Evolutionary conservation across 305 asterid genomes (phyloP).

Genomic region (Rubia occidens): DNA sequence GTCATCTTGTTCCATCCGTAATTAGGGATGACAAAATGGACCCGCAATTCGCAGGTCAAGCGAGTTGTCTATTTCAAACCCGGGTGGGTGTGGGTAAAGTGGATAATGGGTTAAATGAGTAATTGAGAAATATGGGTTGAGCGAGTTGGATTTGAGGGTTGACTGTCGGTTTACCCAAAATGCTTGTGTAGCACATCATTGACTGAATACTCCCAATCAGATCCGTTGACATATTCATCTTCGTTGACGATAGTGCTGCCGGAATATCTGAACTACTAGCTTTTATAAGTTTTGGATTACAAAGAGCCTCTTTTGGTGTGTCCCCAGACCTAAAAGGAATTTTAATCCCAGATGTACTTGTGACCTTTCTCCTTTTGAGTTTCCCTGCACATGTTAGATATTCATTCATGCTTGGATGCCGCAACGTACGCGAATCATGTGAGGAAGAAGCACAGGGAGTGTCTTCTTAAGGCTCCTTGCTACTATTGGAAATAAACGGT

Average conservation of each 20-base stretch:
- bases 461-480: background rate
- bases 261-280: constrained; percentile 14
- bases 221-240: constrained; percentile 22
- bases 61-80: too few species aligned
- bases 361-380: constrained; percentile 33
- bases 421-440: constrained; percentile 28
- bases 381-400: constrained; percentile 28
- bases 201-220: constrained; percentile 43
- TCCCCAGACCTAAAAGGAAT: constrained; percentile 22
- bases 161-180: constrained; percentile 28
- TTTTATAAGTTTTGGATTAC: constrained; percentile 14
- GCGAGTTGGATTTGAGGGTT: too few species aligned
- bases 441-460: constrained; percentile 20
- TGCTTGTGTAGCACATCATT: constrained; percentile 30
- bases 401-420: constrained; percentile 46
- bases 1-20: too few species aligned
- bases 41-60: too few species aligned
- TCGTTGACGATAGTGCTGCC: constrained; percentile 20
- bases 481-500: too few species aligned
- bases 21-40: too few species aligned
- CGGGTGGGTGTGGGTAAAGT: too few species aligned
- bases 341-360: constrained; percentile 9
- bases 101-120: too few species aligned
- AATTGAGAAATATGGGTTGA: too few species aligned
- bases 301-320: constrained; percentile 21